phyloP scores from a whole-genome alignment of 257 asterid species.

The Linaria vulgaris region DNA sequence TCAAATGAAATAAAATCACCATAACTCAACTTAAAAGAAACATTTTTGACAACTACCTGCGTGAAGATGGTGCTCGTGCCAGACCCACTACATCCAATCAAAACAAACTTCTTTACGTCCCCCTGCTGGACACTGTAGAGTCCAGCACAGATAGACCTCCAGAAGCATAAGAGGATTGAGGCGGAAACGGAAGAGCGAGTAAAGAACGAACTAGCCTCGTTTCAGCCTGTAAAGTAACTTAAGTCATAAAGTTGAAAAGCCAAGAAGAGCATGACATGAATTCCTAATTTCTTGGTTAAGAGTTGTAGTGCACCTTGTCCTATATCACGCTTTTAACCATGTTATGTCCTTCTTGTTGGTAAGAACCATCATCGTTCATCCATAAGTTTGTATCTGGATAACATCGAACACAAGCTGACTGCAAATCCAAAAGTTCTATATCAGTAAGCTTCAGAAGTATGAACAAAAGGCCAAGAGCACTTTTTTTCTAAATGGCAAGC shows the following conservation, averaged over 20 bases:
- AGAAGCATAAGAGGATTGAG: conserved; percentile 39
- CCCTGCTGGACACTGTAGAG: conserved; percentile 10
- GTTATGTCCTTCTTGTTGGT: conserved; percentile 53
- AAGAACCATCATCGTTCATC: conserved; percentile 67
- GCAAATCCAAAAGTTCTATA: conserved; percentile 12
- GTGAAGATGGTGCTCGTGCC: conserved; percentile 30
- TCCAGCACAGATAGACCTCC: conserved; percentile 29
- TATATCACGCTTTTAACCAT: conserved; percentile 52
- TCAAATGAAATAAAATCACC: not conserved
- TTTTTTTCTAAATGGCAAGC: no score
- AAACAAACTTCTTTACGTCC: conserved; percentile 21
- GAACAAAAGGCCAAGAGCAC: no score
- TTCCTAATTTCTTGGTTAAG: not conserved
- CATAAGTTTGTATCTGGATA: conserved; percentile 54
- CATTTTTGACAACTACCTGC: conserved; percentile 22
- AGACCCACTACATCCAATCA: conserved; percentile 31
- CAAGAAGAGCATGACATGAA: not conserved
- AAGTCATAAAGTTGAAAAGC: not conserved
- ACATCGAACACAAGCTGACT: conserved; percentile 68
- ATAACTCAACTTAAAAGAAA: not conserved
- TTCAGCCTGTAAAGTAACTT: conserved; percentile 46
- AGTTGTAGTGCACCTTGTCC: conserved; percentile 52
- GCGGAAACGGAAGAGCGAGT: conserved; percentile 61
- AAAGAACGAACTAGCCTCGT: conserved; percentile 60
- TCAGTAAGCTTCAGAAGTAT: no score